Percentiles rank a stretch among this genome's conserved stretches.
phyloP scores from a whole-genome alignment of 257 asterid genomes.

The Sherardia arvensis region DNA sequence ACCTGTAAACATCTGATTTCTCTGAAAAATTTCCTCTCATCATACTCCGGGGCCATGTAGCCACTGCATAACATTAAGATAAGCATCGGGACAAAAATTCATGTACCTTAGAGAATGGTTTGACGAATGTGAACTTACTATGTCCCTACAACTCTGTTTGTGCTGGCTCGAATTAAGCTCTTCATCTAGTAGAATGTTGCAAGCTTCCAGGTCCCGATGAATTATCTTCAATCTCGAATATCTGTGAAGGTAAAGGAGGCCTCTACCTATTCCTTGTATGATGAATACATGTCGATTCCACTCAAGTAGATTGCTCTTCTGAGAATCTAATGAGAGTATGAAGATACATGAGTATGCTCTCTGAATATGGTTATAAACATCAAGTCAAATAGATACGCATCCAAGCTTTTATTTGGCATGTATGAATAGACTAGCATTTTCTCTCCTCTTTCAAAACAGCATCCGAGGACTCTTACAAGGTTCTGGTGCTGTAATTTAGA shows the following conservation, averaged over 20 bases:
- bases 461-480: too few relatives aligned
- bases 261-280: conserved; percentile 54
- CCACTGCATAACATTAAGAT: conserved; percentile 50
- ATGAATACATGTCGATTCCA: conserved; percentile 39
- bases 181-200: too few relatives aligned
- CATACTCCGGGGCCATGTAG: conserved; percentile 75
- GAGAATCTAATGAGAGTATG: conserved; percentile 7
- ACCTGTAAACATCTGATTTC: too few relatives aligned
- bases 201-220: too few relatives aligned
- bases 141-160: conserved; percentile 53
- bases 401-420: conserved; percentile 43
- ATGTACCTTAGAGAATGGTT: neutral
- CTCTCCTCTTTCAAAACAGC: conserved; percentile 35
- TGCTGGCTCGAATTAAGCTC: conserved; percentile 17
- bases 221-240: too few relatives aligned
- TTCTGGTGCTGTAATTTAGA: too few relatives aligned
- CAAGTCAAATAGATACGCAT: conserved; percentile 1
- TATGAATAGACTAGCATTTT: conserved; percentile 48
- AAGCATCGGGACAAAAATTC: neutral
- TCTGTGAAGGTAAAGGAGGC: conserved; percentile 39
- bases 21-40: conserved; percentile 59
- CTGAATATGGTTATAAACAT: too few relatives aligned
- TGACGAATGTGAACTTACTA: conserved; percentile 33
- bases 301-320: conserved; percentile 18
- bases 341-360: neutral